Percentiles rank a stretch among this genome's conserved stretches.
Evolutionary conservation across 2,329 filamentous ascomycete species (phyloP).

Genomic region (Aspergillus sergii): DNA sequence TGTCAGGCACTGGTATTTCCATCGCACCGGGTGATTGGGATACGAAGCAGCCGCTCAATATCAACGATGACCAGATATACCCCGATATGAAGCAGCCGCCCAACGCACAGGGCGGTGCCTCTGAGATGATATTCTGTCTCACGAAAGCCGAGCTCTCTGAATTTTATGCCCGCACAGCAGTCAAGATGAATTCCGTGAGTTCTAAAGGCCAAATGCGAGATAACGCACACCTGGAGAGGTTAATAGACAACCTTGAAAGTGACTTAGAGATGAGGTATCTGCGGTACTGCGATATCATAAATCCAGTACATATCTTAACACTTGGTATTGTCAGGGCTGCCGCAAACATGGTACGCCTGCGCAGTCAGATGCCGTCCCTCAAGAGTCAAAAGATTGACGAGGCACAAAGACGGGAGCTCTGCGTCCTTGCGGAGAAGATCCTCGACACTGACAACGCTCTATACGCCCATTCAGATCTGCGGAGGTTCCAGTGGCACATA

Average conservation of each 20-base stretch:
- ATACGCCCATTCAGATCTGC: slow-evolving; percentile 39
- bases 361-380: slow-evolving; percentile 44
- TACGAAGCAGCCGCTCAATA: slow-evolving; percentile 44
- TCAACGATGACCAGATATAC: slow-evolving; percentile 40
- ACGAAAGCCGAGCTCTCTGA: slow-evolving; percentile 30
- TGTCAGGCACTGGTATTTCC: slow-evolving; percentile 28
- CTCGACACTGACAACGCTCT: slow-evolving; percentile 36
- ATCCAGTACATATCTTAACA: slow-evolving; percentile 47
- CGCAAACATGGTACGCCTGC: slow-evolving; percentile 45
- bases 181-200: slow-evolving; percentile 10
- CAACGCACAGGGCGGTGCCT: slow-evolving; percentile 41
- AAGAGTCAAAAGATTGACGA: slow-evolving; percentile 9
- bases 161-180: slow-evolving; percentile 21
- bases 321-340: slow-evolving; percentile 41
- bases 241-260: slow-evolving; percentile 35
- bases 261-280: slow-evolving; percentile 36
- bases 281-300: slow-evolving; percentile 36
- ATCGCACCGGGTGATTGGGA: slow-evolving; percentile 22
- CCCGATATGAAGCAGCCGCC: slow-evolving; percentile 45
- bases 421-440: slow-evolving; percentile 14
- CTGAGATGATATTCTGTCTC: slow-evolving; percentile 47
- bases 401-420: slow-evolving; percentile 6
- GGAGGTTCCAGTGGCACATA: slow-evolving; percentile 47
- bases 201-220: slow-evolving; percentile 13
- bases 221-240: slow-evolving; percentile 13